Evolutionary conservation across 768 basidiomycete genomes (phyloP), one percentile per base, ranked within the genome.

Genomic region (Scleroderma citrinum): DNA sequence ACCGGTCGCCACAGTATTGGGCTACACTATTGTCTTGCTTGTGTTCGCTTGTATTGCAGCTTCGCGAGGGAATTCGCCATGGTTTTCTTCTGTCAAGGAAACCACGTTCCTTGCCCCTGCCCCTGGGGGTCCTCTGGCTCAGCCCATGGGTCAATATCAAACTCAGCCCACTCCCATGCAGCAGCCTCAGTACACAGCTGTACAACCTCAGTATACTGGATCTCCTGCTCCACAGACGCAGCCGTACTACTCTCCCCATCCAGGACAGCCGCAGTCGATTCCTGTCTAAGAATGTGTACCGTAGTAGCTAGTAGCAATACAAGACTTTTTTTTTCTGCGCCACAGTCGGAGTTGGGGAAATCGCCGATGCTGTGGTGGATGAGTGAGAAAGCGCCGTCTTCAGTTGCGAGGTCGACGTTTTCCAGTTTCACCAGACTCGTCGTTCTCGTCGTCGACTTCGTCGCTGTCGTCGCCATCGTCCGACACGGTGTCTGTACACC

Each of bases 21-120:
- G 55, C 8, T 75, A 73, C 55, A 53, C 54, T 14, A 24, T 48
- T 32, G 24, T 51, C 8, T 50, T 74, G 20, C 35, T 56, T 8
- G 44, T 62, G 17, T 48, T 66, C 47, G 54, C 59, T n/a, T 45
- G 59, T 37, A 51, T 64, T 16, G 63, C 68, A 8, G 52, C 60
- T 2, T 50, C 2, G 26, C 59, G 62, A 17, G 70, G 72, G 8
- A 49, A 62, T 42, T 23, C 37, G 8, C 48, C 68, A 17, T 74
- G 72, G 72, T 44, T 54, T 13, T 55, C 51, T 7, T 58, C 65
- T 10, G 72, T 74, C 42, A 63, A 55, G 29, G 62, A 67, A 14
- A 57, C 58, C 13, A 48, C 32, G 16, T 56, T 67, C 13, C 49
- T 56, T 7, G 56, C 54, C 47, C 34, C 60, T 31, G 32, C 47